A percentile compares a stretch with the other conserved stretches of the same genome.
phyloP scores from a whole-genome alignment of 352 stramenopile genomes.

The Pythium vanterpoolii region DNA sequence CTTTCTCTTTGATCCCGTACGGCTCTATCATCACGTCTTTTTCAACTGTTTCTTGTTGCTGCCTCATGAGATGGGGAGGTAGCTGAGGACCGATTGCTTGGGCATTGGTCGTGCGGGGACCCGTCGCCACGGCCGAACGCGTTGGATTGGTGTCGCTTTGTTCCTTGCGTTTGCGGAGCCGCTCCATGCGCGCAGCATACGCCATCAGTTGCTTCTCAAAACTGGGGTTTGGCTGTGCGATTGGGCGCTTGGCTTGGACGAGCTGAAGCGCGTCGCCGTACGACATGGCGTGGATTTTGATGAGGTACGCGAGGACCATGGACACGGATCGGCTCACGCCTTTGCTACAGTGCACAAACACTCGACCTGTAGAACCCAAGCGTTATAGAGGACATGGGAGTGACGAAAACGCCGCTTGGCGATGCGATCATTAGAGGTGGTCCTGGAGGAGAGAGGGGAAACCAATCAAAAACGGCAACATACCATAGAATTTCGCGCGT shows the following conservation, averaged over 20 bases:
- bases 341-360: slow-evolving; percentile 92
- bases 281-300: slow-evolving; percentile 72
- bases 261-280: slow-evolving; percentile 65
- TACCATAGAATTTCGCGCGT: slow-evolving; percentile 89
- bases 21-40: not conserved
- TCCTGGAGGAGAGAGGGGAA: not conserved
- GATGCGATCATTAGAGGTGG: not conserved
- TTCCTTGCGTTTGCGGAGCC: slow-evolving; percentile 18
- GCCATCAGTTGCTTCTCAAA: slow-evolving; percentile 63
- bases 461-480: not conserved
- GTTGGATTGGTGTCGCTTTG: not conserved
- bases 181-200: slow-evolving; percentile 46
- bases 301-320: slow-evolving; percentile 90
- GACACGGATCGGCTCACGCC: slow-evolving; percentile 88
- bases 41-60: not conserved
- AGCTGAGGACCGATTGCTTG: slow-evolving; percentile 57
- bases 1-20: not conserved
- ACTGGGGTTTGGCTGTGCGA: slow-evolving; percentile 72
- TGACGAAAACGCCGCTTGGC: slow-evolving; percentile 11
- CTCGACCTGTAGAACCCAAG: slow-evolving; percentile 39
- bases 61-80: slow-evolving; percentile 34
- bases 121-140: not conserved
- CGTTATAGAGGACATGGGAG: not conserved
- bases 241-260: slow-evolving; percentile 43
- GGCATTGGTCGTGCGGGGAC: not conserved